A percentile compares a stretch with the other conserved stretches of the same genome.
Conservation (phyloP, 805 yeast genomes). For the Starmerella riodocensis region DNA sequence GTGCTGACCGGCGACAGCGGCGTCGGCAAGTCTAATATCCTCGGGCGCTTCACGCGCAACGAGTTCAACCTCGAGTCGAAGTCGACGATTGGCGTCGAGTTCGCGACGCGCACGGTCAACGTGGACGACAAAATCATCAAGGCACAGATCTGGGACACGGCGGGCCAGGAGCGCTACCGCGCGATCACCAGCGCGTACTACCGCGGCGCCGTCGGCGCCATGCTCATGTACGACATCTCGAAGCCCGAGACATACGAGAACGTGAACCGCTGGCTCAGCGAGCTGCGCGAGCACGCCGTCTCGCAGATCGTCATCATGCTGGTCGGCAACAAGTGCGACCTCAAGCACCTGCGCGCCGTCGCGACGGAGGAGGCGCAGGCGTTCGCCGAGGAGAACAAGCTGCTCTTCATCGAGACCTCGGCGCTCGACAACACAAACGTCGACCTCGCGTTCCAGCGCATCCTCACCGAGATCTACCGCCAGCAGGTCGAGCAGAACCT, state of each 20-base stretch:
- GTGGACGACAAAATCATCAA: slow-evolving; percentile 93
- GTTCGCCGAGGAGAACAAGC: slow-evolving; percentile 67
- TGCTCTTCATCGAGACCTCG: slow-evolving; percentile 89
- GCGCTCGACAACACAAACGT: slow-evolving; percentile 92
- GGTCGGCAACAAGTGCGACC: slow-evolving; percentile 93
- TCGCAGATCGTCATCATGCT: slow-evolving; percentile 91
- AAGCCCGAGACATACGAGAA: slow-evolving; percentile 84
- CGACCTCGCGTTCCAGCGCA: slow-evolving; percentile 84
- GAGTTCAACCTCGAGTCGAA: slow-evolving; percentile 90
- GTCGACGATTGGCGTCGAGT: slow-evolving; percentile 95
- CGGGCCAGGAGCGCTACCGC: slow-evolving; percentile 96
- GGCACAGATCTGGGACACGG: slow-evolving; percentile 98
- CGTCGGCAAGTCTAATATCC: slow-evolving; percentile 88
- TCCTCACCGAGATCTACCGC: slow-evolving; percentile 87
- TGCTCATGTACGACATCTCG: slow-evolving; percentile 88
- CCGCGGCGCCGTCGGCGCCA: slow-evolving; percentile 96
- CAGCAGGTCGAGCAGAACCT: slow-evolving; percentile 82
- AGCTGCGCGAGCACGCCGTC: slow-evolving; percentile 92
- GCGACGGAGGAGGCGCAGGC: slow-evolving; percentile 96
- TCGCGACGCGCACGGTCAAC: slow-evolving; percentile 90
- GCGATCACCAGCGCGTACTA: slow-evolving; percentile 96
- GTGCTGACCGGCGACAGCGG: slow-evolving; percentile 96
- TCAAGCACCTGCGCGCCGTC: slow-evolving; percentile 86
- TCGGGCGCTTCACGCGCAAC: slow-evolving; percentile 87
- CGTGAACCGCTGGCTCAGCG: slow-evolving; percentile 85